Evolutionary conservation across 805 yeast species (phyloP).

Genomic region (Sungouiozyma intestinalis): DNA sequence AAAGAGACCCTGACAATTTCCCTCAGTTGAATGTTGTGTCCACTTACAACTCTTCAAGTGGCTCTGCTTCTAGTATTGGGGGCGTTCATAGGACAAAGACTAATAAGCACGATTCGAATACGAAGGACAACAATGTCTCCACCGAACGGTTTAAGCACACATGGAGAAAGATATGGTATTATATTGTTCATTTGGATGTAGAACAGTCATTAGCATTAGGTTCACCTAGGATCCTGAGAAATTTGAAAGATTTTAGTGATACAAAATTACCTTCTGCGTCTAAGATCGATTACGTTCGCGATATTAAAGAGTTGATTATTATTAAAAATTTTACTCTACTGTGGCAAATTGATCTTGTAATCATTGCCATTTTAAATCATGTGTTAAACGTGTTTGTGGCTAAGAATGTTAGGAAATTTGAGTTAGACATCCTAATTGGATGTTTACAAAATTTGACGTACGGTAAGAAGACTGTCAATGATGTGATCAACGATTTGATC

Average conservation of each 20-base stretch:
- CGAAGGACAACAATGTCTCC: slow-evolving; percentile 13
- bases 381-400: slow-evolving; percentile 26
- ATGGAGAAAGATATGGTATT: slow-evolving; percentile 52
- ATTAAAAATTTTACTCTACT: slow-evolving; percentile 39
- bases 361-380: slow-evolving; percentile 28
- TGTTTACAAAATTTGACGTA: slow-evolving; percentile 28
- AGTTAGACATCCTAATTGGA: slow-evolving; percentile 30
- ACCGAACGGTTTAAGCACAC: slow-evolving; percentile 35
- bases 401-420: slow-evolving; percentile 34
- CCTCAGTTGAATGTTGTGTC: slow-evolving; percentile 30
- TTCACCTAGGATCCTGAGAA: slow-evolving; percentile 31
- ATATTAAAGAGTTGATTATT: slow-evolving; percentile 36
- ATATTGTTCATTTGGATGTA: slow-evolving; percentile 33
- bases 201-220: slow-evolving; percentile 35
- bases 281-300: slow-evolving; percentile 28
- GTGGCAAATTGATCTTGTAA: slow-evolving; percentile 35
- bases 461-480: slow-evolving; percentile 23
- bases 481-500: slow-evolving; percentile 19
- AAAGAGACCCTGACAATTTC: slow-evolving; percentile 54
- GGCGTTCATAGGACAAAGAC: slow-evolving; percentile 1
- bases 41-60: slow-evolving; percentile 5
- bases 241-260: slow-evolving; percentile 32
- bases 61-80: slow-evolving; percentile 2
- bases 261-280: slow-evolving; percentile 36
- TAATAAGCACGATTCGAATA: slow-evolving; percentile 1